Percentiles rank a stretch among this genome's conserved stretches.
These are phyloP conservation scores for Emergomyces orientalis DNA, from an alignment of 2,329 filamentous ascomycete genomes.

Conservation along the genomic window DNA sequence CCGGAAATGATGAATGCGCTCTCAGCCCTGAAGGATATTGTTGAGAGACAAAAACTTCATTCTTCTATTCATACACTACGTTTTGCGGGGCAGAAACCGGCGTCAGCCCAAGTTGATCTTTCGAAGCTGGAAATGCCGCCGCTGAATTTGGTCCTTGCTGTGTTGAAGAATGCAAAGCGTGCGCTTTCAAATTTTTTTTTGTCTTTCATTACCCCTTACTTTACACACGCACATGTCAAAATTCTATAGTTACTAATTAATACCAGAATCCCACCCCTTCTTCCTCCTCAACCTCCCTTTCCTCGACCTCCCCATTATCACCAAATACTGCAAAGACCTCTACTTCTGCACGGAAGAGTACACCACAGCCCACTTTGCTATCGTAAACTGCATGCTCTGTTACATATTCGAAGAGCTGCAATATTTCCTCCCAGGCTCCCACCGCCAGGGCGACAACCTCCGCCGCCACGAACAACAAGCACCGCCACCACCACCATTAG, in stretches of 20 bases:
- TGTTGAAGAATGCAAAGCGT: conserved; percentile 31
- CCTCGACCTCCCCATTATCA: conserved; percentile 27
- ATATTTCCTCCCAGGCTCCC: conserved; percentile 10
- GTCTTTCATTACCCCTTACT: background rate
- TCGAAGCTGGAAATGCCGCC: conserved; percentile 31
- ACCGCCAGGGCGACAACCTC: background rate
- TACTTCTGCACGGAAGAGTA: conserved; percentile 38
- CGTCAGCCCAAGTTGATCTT: conserved; percentile 22
- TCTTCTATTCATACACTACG: conserved; percentile 21
- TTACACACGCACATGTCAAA: background rate
- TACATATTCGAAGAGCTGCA: conserved; percentile 30
- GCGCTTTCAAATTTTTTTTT: background rate
- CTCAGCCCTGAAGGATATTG: conserved; percentile 31
- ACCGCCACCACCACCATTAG: background rate
- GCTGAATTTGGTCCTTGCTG: conserved; percentile 24
- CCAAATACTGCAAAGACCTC: conserved; percentile 33
- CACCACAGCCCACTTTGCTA: conserved; percentile 32
- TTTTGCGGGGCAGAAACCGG: conserved; percentile 21
- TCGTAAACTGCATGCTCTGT: conserved; percentile 32
- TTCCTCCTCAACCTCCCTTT: conserved; percentile 17
- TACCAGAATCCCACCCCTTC: conserved; percentile 11
- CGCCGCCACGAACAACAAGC: background rate
- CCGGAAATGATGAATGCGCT: conserved; percentile 33
- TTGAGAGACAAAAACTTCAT: conserved; percentile 29
- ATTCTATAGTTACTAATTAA: background rate